phyloP scores from a whole-genome alignment of 495 filamentous ascomycete species.

The Talaromyces adpressus region DNA sequence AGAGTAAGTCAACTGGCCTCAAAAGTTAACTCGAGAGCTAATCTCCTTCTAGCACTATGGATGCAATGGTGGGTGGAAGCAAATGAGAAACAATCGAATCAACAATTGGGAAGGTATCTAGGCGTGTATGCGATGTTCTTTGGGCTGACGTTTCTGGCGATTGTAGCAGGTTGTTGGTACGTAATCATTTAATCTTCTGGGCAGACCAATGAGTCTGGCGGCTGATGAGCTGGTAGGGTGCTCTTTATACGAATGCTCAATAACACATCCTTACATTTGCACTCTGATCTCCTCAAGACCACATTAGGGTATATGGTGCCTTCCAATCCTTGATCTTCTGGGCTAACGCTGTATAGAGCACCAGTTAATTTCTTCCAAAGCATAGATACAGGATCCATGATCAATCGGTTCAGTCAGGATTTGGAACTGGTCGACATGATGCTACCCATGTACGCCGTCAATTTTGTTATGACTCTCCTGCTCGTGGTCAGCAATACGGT shows the following conservation, averaged over 20 bases:
- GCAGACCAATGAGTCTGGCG: neutral
- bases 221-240: slow-evolving; percentile 7
- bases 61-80: slow-evolving; percentile 36
- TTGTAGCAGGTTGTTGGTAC: slow-evolving; percentile 27
- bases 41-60: slow-evolving; percentile 30
- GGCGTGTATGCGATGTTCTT: slow-evolving; percentile 37
- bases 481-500: slow-evolving; percentile 20
- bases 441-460: slow-evolving; percentile 14
- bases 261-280: slow-evolving; percentile 25
- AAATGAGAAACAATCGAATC: slow-evolving; percentile 25
- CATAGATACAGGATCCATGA: slow-evolving; percentile 15
- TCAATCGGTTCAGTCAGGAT: slow-evolving; percentile 40
- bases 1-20: slow-evolving; percentile 5
- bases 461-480: neutral
- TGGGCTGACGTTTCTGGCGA: slow-evolving; percentile 15
- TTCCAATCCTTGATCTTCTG: neutral
- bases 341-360: slow-evolving; percentile 18
- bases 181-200: slow-evolving; percentile 7
- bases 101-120: slow-evolving; percentile 32
- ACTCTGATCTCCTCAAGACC: slow-evolving; percentile 21
- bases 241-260: slow-evolving; percentile 14
- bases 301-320: slow-evolving; percentile 16
- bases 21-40: neutral
- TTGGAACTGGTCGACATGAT: slow-evolving; percentile 30
- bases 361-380: slow-evolving; percentile 23